These are phyloP conservation scores for Codiaeum variegatum DNA, from an alignment of 441 rosid genomes.

Conservation along the genomic window DNA sequence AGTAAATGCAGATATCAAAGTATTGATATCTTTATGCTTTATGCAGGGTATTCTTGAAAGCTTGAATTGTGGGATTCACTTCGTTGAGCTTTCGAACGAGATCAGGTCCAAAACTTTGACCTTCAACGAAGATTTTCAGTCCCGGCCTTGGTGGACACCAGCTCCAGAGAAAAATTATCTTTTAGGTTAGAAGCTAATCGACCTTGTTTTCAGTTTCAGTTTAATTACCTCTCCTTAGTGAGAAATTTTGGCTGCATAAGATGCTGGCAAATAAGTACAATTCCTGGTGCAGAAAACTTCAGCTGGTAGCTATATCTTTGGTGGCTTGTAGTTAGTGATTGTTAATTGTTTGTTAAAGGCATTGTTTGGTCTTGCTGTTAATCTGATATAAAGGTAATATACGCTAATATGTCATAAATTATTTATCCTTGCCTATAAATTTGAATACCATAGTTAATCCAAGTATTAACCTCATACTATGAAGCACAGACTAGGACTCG, in stretches of 20 bases:
- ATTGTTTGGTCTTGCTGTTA: too few relatives aligned
- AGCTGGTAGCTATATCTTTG: not conserved
- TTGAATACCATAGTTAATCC: not conserved
- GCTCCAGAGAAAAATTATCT: conserved; percentile 76
- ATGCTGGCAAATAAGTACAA: too few relatives aligned
- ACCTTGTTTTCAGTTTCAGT: not conserved
- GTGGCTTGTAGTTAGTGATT: not conserved
- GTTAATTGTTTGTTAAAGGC: not conserved
- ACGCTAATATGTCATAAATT: not conserved
- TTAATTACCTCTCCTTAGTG: not conserved
- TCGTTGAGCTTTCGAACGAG: conserved; percentile 80
- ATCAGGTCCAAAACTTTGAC: conserved; percentile 65
- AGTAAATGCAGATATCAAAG: not conserved
- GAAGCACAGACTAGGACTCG: too few relatives aligned
- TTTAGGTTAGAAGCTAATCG: conserved; percentile 48
- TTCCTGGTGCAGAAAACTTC: too few relatives aligned
- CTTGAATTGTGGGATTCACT: conserved; percentile 61
- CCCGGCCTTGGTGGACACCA: conserved; percentile 99
- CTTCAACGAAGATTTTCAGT: conserved; percentile 85
- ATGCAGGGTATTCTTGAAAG: conserved; percentile 63
- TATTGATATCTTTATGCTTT: not conserved
- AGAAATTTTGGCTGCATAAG: conserved; percentile 1
- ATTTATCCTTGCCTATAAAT: not conserved
- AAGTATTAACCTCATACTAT: not conserved
- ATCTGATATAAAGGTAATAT: too few relatives aligned